These are phyloP conservation scores for Dictyophora rubrovolvata DNA, from an alignment of 768 basidiomycete genomes.

Conservation along the genomic window DNA sequence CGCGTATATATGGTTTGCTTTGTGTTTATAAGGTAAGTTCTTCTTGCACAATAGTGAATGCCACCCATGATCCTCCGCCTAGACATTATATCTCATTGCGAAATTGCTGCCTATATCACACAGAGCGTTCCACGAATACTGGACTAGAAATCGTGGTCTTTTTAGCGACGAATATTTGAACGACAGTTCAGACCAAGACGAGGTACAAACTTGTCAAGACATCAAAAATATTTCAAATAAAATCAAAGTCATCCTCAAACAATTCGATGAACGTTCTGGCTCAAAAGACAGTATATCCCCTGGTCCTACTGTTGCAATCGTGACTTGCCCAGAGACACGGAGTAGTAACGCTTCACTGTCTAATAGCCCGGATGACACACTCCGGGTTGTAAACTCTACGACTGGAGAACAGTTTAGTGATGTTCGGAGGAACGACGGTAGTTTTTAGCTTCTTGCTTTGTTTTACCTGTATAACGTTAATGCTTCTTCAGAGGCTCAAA, in stretches of 20 bases:
- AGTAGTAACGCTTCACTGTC: too few relatives aligned
- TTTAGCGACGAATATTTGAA: neutral
- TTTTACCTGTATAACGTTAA: too few relatives aligned
- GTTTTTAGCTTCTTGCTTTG: too few relatives aligned
- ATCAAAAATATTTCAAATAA: neutral
- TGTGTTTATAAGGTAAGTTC: neutral
- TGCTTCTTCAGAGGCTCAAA: too few relatives aligned
- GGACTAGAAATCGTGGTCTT: neutral
- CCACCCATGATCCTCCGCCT: neutral
- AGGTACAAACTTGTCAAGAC: neutral
- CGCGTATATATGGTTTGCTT: neutral
- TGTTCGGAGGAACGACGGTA: too few relatives aligned
- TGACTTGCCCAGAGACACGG: too few relatives aligned
- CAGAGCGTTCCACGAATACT: neutral
- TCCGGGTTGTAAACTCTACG: too few relatives aligned
- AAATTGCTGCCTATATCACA: neutral
- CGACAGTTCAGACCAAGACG: neutral
- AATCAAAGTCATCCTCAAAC: neutral
- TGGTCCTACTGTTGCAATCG: too few relatives aligned
- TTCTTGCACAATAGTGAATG: neutral
- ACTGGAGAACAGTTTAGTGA: too few relatives aligned
- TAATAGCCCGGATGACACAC: too few relatives aligned
- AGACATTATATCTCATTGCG: neutral
- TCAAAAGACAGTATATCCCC: neutral
- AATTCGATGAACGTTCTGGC: neutral